phyloP scores from a whole-genome alignment of 2,329 filamentous ascomycete species.

The Fonsecaea pedrosoi region DNA sequence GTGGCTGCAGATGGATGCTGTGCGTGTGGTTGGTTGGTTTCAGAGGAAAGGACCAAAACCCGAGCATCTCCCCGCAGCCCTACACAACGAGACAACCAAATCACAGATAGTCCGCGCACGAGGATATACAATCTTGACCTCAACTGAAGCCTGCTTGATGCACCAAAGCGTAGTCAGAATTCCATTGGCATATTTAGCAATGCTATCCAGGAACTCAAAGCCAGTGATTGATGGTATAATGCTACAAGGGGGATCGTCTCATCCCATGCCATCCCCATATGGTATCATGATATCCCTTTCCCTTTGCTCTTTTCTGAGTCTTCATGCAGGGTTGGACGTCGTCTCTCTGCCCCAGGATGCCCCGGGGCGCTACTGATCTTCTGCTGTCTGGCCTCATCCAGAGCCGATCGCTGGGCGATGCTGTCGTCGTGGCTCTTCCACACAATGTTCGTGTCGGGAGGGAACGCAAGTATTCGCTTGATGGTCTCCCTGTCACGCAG shows the following conservation, averaged over 20 bases:
- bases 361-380: constrained; percentile 61
- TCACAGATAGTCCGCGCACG: background rate
- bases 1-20: background rate
- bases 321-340: constrained; percentile 52
- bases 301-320: constrained; percentile 52
- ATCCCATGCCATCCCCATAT: constrained; percentile 5
- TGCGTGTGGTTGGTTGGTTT: background rate
- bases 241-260: constrained; percentile 25
- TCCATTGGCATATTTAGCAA: background rate
- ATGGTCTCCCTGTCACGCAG: constrained; percentile 76
- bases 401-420: constrained; percentile 87
- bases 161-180: background rate
- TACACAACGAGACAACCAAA: background rate
- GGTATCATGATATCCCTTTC: constrained; percentile 48
- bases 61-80: background rate
- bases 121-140: background rate
- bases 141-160: background rate
- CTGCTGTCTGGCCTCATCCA: constrained; percentile 89
- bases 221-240: constrained; percentile 21
- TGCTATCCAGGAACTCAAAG: constrained; percentile 30
- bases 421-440: constrained; percentile 97
- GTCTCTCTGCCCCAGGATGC: constrained; percentile 48
- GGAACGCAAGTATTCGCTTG: constrained; percentile 86
- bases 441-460: constrained; percentile 84
- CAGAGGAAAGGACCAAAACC: background rate